A percentile compares a stretch with the other conserved stretches of the same genome.
Evolutionary conservation across 371 early-diverging fungal species (phyloP).

Genomic region (Mortierella sp.): DNA sequence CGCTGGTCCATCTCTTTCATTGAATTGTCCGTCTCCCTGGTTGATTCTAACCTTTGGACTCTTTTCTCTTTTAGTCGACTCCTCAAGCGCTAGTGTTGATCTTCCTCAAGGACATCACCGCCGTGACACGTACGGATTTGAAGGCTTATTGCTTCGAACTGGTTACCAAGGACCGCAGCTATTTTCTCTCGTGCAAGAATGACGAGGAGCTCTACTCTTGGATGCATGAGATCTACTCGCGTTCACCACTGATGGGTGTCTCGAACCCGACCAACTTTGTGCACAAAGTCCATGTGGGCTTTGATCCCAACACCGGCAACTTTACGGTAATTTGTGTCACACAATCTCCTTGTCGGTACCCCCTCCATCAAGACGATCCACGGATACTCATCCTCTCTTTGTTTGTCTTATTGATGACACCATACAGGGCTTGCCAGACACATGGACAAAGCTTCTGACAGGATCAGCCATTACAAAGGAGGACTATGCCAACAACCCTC

Average conservation of each 20-base stretch:
- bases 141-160: constrained; percentile 93
- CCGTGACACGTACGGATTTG: constrained; percentile 84
- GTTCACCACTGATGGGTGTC: constrained; percentile 87
- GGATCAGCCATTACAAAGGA: constrained; percentile 93
- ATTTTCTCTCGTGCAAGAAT: constrained; percentile 86
- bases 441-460: constrained; percentile 92
- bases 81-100: constrained; percentile 80
- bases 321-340: constrained; percentile 76
- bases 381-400: not conserved
- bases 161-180: constrained; percentile 85
- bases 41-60: constrained; percentile 6
- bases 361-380: not conserved
- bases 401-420: not conserved
- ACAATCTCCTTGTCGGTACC: not conserved
- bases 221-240: constrained; percentile 94
- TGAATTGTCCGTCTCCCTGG: constrained; percentile 11
- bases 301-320: constrained; percentile 91
- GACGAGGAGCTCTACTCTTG: constrained; percentile 96
- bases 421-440: constrained; percentile 87
- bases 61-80: constrained; percentile 60
- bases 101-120: constrained; percentile 87
- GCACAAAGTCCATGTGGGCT: constrained; percentile 96
- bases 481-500: constrained; percentile 95
- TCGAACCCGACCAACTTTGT: constrained; percentile 95
- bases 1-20: not conserved